A percentile compares a stretch with the other conserved stretches of the same genome.
These are phyloP conservation scores for Globisporangium paddicum DNA, from an alignment of 352 stramenopile genomes.

Conservation along the genomic window DNA sequence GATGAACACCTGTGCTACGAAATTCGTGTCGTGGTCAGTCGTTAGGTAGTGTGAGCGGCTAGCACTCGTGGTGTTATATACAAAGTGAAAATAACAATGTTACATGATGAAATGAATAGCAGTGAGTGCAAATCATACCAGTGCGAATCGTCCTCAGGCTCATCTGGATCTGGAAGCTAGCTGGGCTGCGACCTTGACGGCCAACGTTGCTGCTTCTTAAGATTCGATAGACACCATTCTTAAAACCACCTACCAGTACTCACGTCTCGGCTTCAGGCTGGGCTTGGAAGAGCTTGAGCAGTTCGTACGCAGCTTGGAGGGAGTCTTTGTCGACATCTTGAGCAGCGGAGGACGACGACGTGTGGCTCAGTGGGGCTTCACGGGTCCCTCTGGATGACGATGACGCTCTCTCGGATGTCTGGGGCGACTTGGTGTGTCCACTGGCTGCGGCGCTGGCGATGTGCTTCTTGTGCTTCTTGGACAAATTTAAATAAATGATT, in stretches of 20 bases:
- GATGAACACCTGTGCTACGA: background rate
- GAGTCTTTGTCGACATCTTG: slow-evolving; percentile 54
- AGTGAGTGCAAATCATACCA: background rate
- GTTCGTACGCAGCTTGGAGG: slow-evolving; percentile 62
- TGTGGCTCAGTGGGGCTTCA: background rate
- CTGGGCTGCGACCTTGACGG: background rate
- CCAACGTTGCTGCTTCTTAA: background rate
- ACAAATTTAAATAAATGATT: slow-evolving; percentile 82
- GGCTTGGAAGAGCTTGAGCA: slow-evolving; percentile 42
- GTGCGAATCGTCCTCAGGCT: background rate
- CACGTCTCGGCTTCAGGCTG: background rate
- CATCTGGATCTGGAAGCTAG: background rate
- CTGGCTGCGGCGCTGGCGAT: background rate
- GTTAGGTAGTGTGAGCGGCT: background rate
- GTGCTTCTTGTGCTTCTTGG: slow-evolving; percentile 49
- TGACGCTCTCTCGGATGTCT: background rate
- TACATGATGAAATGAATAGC: background rate
- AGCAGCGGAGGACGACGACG: background rate
- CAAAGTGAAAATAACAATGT: background rate
- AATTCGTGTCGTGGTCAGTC: background rate
- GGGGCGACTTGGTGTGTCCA: background rate
- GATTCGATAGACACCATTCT: background rate
- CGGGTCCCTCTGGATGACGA: background rate
- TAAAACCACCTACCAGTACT: background rate
- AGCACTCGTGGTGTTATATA: background rate